Percentiles rank a stretch among this genome's conserved stretches.
These are phyloP conservation scores for Diplodia mutila DNA, from an alignment of 2,329 filamentous ascomycete genomes.

Conservation along the genomic window DNA sequence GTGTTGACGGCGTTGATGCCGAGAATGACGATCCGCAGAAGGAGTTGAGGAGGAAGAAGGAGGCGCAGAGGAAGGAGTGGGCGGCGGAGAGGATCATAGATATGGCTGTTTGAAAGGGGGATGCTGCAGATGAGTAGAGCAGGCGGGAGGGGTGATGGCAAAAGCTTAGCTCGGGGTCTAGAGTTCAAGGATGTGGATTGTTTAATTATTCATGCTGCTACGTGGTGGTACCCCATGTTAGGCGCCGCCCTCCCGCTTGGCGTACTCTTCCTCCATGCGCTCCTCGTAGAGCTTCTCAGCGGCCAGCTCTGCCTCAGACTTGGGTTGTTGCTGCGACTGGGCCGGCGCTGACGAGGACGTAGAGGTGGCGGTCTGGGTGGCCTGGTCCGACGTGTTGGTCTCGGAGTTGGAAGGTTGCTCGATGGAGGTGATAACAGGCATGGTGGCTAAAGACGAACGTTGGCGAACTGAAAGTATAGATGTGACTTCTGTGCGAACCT, in stretches of 20 bases:
- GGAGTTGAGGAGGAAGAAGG: no score
- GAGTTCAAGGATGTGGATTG: no score
- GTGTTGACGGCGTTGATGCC: no score
- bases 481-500: no score
- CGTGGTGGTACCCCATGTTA: neutral
- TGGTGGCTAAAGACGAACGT: neutral
- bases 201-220: no score
- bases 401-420: constrained; percentile 30
- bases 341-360: neutral
- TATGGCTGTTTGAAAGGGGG: no score
- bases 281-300: constrained; percentile 32
- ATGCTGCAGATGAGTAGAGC: no score
- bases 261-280: constrained; percentile 33
- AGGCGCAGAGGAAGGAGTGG: no score
- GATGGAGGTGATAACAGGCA: constrained; percentile 26
- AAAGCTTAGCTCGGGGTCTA: no score
- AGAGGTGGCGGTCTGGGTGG: neutral
- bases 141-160: no score
- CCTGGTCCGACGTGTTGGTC: constrained; percentile 14
- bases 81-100: no score
- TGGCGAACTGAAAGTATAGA: neutral
- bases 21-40: no score
- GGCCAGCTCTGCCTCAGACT: constrained; percentile 30
- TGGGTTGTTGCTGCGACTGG: constrained; percentile 20
- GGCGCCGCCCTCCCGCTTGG: constrained; percentile 31